Evolutionary conservation across 192 early-diverging fungal species (phyloP).

Genomic region (Backusella australiensis): DNA sequence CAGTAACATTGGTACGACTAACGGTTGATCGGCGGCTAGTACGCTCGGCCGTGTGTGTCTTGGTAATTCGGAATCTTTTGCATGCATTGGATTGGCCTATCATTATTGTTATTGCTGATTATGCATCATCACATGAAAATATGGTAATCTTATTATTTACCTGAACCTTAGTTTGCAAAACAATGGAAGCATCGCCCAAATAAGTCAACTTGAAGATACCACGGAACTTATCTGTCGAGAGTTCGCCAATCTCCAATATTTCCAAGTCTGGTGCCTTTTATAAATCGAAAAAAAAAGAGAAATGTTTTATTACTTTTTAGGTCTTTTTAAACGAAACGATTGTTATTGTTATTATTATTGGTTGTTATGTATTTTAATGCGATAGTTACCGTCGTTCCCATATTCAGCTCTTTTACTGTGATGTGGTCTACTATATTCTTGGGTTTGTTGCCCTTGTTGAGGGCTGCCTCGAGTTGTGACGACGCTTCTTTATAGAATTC

Average conservation of each 20-base stretch:
- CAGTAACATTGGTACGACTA: constrained; percentile 95
- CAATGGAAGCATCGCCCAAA: constrained; percentile 88
- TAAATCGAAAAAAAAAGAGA: background rate
- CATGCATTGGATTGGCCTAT: constrained; percentile 79
- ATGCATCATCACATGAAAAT: constrained; percentile 5
- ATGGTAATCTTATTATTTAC: background rate
- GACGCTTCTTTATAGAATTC: constrained; percentile 84
- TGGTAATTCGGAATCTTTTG: constrained; percentile 50
- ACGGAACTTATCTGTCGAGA: constrained; percentile 89
- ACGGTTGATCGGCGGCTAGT: constrained; percentile 88
- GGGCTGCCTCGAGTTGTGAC: constrained; percentile 79
- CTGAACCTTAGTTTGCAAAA: constrained; percentile 88
- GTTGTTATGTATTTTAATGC: background rate
- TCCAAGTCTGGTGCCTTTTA: constrained; percentile 90
- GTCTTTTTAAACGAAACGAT: background rate
- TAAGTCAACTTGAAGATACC: constrained; percentile 96
- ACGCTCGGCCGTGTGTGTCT: constrained; percentile 63
- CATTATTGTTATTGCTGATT: background rate
- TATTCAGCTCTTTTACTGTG: constrained; percentile 86
- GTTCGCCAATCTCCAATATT: constrained; percentile 96
- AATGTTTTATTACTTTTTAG: background rate
- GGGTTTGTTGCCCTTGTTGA: constrained; percentile 94
- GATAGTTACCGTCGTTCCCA: constrained; percentile 78
- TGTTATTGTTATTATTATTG: background rate
- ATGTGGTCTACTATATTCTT: constrained; percentile 93